Evolutionary conservation across 2,329 filamentous ascomycete species (phyloP), one percentile per base, ranked within the genome.

Genomic region (Neophaeococcomyces mojaviensis): DNA sequence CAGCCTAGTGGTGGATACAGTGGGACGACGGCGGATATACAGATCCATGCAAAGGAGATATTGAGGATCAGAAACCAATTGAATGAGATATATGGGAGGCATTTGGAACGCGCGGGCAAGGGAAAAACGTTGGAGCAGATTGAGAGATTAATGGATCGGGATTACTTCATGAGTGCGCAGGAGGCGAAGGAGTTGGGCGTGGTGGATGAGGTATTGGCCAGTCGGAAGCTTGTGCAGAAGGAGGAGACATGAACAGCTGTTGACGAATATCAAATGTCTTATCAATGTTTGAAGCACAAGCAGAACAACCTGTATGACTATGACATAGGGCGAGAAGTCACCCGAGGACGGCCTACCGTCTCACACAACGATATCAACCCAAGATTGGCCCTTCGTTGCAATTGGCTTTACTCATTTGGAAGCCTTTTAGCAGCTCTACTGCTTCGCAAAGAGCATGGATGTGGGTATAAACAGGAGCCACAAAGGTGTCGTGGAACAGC

Each of bases 41-140:
- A 94, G 39, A 97, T 98, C 52, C 94, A 98, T 62, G 92, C 92
- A 4, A 96, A 89, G 61, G 90, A 98, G 73, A 98, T 98, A 47
- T 74, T 97, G 62, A 76, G 88, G 48, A 83, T 95, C 46, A 77
- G 92, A 48, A 78, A 82, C 53, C 85, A 90, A 68, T 71, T 96
- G 58, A 97, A 98, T 64, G 76, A 82, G 68, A 97, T 98, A 48
- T 96, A 96, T 64, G 79, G 82, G 63, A 70, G 75, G 43, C 92
- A 98, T 65, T 71, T 37, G 3, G 41, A 44, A 28, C 16, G 41
- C 30, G 18, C 32, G 7, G 41, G 41, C 2, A 36, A 79, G 64
- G 74, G 81, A 41, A 82, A 88, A 63, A 81, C 74, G 28, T 60
- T 94, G 30, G 82, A 88, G 39, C 85, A 94, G 60, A 85, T 98